Conservation (phyloP, 345 rosid species). For the Theobroma cacao region DNA sequence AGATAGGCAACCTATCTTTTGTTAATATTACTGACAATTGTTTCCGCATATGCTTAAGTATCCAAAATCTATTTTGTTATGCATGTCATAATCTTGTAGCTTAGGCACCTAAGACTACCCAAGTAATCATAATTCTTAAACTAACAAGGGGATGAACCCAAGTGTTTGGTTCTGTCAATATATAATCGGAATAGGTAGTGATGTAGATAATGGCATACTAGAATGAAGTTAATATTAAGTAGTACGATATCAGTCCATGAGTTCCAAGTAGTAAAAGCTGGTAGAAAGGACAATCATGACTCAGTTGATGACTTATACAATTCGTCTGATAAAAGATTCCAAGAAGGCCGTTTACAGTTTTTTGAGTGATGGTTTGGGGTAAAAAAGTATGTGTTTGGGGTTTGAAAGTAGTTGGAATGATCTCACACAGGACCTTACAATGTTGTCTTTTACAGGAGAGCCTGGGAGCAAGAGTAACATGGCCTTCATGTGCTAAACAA, state of each 20-base stretch:
- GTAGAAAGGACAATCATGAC: background rate
- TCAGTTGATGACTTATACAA: background rate
- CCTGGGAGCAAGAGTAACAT: slow-evolving; percentile 53
- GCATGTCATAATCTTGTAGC: background rate
- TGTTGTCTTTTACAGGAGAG: slow-evolving; percentile 31
- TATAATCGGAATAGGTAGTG: background rate
- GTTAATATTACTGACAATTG: background rate
- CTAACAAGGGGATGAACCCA: background rate
- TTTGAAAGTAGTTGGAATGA: slow-evolving; percentile 25
- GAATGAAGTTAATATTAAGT: background rate
- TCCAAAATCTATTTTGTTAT: background rate
- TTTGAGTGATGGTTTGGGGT: slow-evolving; percentile 6
- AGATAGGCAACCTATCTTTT: too few relatives aligned
- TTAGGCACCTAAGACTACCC: too few relatives aligned
- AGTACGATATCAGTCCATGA: background rate
- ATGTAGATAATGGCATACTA: background rate
- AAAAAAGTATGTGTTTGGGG: background rate
- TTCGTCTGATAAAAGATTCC: slow-evolving; percentile 1
- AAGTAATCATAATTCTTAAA: background rate
- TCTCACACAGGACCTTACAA: slow-evolving; percentile 12
- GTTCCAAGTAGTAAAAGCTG: background rate
- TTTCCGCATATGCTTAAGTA: background rate
- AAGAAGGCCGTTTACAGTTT: slow-evolving; percentile 9
- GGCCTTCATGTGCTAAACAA: slow-evolving; percentile 63
- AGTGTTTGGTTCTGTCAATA: background rate